Base-by-base conservation (phyloP, 805 yeast genomes). In the Kuraishia ogatae region DNA sequence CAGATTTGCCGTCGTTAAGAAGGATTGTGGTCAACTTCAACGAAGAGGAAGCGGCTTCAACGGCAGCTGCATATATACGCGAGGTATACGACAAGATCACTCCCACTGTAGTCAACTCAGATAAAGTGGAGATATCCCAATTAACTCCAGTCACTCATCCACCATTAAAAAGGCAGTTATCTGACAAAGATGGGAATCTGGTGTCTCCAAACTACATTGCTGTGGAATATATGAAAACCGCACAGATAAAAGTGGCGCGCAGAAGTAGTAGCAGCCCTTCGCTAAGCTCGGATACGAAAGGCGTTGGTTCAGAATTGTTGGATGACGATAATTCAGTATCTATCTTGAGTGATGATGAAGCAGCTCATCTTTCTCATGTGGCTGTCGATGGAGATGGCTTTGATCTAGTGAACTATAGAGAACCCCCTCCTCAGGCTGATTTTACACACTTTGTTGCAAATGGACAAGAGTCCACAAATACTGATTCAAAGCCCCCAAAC, bases 11-110 rank as follows among this genome's bases (percentile, higher is more conserved):
- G 2, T 21, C 52, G 2, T n/a, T 53, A 19, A 21, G 29, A 5
- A 28, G 55, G 22, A 21, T 53, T 6, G 39, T 53, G 7, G 15
- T 49, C 19, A 53, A 49, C 48, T 53, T 53, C 22, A 20, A 35
- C 2, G 15, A 23, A 2, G 28, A 28, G 35, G 48, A 24, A 2
- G 21, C 28, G 11, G 26, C 49, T 3, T 19, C 13, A 6, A 39
- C 2, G 5, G 35, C 35, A 2, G 17, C 23, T 10, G 20, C 4
- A 5, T 28, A 26, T 24, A 53, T 35, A 13, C 7, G 43, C 4
- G n/a, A 35, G 43, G 17, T 35, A 3, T 35, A 35, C 13, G 43
- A 35, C 17, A 35, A 15, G n/a, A 10, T 35, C 7, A 7, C 43
- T 11, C 43, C 43, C 2, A 17, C 17, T 29, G 5, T 22, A 17